Base-by-base conservation (phyloP, 2,329 filamentous ascomycete genomes). In the Pestalotiopsis sp. region DNA sequence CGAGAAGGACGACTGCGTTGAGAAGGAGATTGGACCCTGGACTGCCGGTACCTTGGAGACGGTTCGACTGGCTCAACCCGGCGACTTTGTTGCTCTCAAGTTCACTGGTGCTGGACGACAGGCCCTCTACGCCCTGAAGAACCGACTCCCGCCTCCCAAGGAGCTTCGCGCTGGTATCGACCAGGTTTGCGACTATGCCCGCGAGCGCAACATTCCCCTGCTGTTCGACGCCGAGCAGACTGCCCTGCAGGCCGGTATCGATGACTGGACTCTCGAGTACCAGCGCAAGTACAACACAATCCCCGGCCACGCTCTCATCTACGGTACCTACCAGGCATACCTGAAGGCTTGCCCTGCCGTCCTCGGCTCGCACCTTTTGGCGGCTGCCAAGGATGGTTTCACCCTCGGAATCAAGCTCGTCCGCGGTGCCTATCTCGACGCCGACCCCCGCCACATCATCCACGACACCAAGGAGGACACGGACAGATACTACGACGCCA, bases 221-320 rank as follows among this genome's bases (percentile, higher is more conserved):
- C 87, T 97, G 2, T 93, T 97, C 70, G 93, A 97, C 70, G 94
- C 94, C 1, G 94, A 98, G 80, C 93, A 97, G 78, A 89, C 91
- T 67, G 86, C 88, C 66, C 86, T 96, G 38, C 93, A 97, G 80
- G 82, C 86, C 5, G 93, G 93, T 7, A 95, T 97, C 69, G 91
- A 96, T 76, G 86, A 88, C 72, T 95, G 94, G 91, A 93, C 91
- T 4, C 79, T 96, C 63, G 81, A 86, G n/a, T 91, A 94, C 72
- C 92, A 94, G 83, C 87, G 88, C 73, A 89, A 87, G 76, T 94
- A 92, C 83, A 97, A 97, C 81, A 86, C 82, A 70, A 81, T 79
- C 0, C 74, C 79, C 1, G 86, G 86, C 39, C 83, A 85, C 66
- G 90, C 92, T 3, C 86, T 94, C 65, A 85, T 98, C 67, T 97